Conservation (phyloP, 495 filamentous ascomycete species). For the Astrothelium macrocarpum region DNA sequence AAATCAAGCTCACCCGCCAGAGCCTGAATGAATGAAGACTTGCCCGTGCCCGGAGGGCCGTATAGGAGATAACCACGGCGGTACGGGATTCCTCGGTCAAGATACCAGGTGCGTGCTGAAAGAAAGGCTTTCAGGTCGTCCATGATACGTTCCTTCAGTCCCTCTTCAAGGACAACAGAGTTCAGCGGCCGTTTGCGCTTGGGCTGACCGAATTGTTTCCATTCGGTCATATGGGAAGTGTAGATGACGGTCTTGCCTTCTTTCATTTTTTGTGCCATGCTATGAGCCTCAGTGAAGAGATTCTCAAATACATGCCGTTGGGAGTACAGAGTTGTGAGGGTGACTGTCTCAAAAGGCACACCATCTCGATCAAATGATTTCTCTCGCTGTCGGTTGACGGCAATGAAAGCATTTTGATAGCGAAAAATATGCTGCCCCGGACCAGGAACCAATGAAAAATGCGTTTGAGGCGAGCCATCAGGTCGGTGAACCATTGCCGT, state of each 20-base stretch:
- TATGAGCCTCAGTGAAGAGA: conserved; percentile 76
- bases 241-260: conserved; percentile 96
- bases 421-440: conserved; percentile 79
- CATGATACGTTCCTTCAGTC: conserved; percentile 77
- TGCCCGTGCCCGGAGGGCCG: conserved; percentile 88
- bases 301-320: conserved; percentile 78
- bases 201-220: conserved; percentile 79
- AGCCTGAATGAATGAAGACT: conserved; percentile 94
- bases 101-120: conserved; percentile 71
- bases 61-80: conserved; percentile 88
- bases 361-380: conserved; percentile 66
- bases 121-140: conserved; percentile 80
- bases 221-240: conserved; percentile 67
- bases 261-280: conserved; percentile 59
- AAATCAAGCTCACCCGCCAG: conserved; percentile 87
- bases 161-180: conserved; percentile 78
- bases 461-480: conserved; percentile 59
- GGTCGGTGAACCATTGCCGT: conserved; percentile 50
- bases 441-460: conserved; percentile 82
- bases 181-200: conserved; percentile 77
- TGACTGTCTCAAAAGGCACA: conserved; percentile 87
- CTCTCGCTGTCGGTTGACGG: conserved; percentile 75
- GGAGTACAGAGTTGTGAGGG: conserved; percentile 80
- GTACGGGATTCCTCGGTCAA: conserved; percentile 91
- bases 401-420: conserved; percentile 75